Conservation (phyloP, 257 asterid species). For the Marsdenia floribunda region DNA sequence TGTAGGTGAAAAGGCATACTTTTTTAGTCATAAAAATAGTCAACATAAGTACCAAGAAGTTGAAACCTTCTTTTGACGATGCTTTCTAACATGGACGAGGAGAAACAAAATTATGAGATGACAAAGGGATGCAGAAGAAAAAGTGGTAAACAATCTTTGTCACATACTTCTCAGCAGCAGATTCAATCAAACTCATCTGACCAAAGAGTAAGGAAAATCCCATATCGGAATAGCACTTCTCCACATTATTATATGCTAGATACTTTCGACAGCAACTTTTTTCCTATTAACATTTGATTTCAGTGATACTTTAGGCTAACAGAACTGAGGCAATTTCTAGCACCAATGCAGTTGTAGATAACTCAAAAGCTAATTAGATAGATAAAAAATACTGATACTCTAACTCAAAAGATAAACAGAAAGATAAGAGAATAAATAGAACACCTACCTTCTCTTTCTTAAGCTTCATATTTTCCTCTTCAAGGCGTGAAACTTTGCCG, state of each 20-base stretch:
- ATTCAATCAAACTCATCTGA: background rate
- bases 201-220: background rate
- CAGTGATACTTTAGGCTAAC: background rate
- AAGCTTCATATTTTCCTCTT: slow-evolving; percentile 70
- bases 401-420: background rate
- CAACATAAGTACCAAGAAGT: background rate
- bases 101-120: background rate
- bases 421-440: background rate
- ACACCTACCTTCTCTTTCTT: slow-evolving; percentile 57
- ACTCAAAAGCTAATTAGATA: background rate
- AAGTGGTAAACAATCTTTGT: background rate
- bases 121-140: background rate
- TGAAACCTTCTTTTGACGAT: background rate
- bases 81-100: background rate
- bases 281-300: background rate
- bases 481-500: slow-evolving; percentile 71
- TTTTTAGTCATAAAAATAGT: background rate
- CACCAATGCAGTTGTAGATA: background rate
- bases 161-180: background rate
- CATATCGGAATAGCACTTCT: background rate
- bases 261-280: background rate
- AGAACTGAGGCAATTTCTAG: background rate
- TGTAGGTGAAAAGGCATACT: background rate
- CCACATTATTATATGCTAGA: background rate
- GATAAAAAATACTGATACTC: background rate